These are phyloP conservation scores for Helichrysum umbraculigerum DNA, from an alignment of 129 eudicot species.

Conservation along the genomic window DNA sequence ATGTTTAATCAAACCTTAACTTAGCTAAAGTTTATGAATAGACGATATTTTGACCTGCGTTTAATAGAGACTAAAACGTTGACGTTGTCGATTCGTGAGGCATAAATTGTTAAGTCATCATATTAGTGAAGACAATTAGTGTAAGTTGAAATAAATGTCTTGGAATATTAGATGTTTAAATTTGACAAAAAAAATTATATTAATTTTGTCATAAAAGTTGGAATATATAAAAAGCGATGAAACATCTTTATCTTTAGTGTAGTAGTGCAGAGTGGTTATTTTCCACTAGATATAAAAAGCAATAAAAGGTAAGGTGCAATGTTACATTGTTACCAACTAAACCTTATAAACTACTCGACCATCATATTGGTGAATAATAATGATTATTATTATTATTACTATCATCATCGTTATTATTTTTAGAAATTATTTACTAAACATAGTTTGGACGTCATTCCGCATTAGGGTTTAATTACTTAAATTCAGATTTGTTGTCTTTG, in stretches of 20 bases:
- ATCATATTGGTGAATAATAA: not conserved
- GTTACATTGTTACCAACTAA: conserved; percentile 13
- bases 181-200: not conserved
- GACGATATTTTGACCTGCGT: not conserved
- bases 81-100: not conserved
- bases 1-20: not conserved
- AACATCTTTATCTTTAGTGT: too few relatives aligned
- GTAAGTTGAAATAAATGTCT: too few relatives aligned
- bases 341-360: conserved; percentile 14
- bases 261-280: conserved; percentile 3
- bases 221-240: not conserved
- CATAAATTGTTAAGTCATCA: not conserved
- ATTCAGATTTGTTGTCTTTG: too few relatives aligned
- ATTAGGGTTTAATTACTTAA: too few relatives aligned
- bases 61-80: not conserved
- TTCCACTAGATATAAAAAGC: not conserved
- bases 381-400: not conserved
- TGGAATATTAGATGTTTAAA: too few relatives aligned
- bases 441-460: too few relatives aligned
- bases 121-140: not conserved
- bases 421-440: too few relatives aligned
- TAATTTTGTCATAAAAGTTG: not conserved
- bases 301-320: not conserved
- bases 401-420: too few relatives aligned
- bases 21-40: not conserved